Evolutionary conservation across 768 basidiomycete genomes (phyloP), one percentile per base, ranked within the genome.

Genomic region (Dendrothele bispora): DNA sequence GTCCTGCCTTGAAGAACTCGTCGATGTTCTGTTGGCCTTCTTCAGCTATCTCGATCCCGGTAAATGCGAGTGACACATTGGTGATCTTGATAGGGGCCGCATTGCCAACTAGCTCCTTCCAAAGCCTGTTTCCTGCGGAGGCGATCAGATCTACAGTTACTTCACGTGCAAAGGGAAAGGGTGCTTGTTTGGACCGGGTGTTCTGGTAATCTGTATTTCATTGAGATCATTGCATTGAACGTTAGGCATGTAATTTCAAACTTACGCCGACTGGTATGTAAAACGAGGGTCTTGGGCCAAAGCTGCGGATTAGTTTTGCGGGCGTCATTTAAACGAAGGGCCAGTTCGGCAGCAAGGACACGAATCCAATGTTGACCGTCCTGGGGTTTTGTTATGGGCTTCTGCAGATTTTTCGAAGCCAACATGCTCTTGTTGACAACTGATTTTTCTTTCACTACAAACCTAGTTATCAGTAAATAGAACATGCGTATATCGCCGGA

Each of bases 261-360:
- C 61, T 49, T 46, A 80, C 92, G 86, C 73, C 86, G 84, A 24
- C 88, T 75, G 24, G 83, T 78, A 54, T 86, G 82, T 26, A 99
- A 67, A 15, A 88, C 91, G 37, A 99, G 72, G 0, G 89, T 88
- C 66, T 91, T 98, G 0, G 97, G 97, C 97, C 95, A 95, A 7
- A 91, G 58, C 35, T 84, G 85, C 0, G 88, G 83, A 12, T 79
- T 78, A 1, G 70, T 66, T 50, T 86, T 78, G 2, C 97, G 73
- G 1, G 89, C 90, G 48, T 98, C 92, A 27, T 80, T 83, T 27
- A 99, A 72, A 39, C 97, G 77, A 7, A 95, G 72, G 5, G 89
- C 83, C 17, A 99, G 75, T 58, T 99, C 97, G 12, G 93, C 90
- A 27, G 93, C 86, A 22, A 98, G 79, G 8, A 98, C 86, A 8